Evolutionary conservation across 805 yeast genomes (phyloP).

Genomic region (Clavispora asparagi): DNA sequence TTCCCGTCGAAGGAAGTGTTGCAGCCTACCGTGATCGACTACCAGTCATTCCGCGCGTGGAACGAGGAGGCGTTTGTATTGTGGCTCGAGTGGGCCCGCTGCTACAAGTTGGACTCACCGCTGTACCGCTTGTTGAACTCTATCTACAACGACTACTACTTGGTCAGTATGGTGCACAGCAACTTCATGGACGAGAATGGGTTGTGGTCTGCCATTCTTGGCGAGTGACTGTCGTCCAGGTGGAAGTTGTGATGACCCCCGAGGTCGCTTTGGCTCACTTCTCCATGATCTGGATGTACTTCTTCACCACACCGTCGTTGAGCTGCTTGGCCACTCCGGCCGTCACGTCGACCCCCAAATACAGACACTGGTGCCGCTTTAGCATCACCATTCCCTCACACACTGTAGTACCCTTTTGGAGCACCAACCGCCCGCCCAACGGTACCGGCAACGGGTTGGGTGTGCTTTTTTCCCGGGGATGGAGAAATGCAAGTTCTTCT

Average conservation of each 20-base stretch:
- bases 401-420: constrained; percentile 44
- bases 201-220: constrained; percentile 64
- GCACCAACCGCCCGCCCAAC: constrained; percentile 52
- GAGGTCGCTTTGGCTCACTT: neutral
- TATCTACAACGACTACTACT: constrained; percentile 57
- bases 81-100: constrained; percentile 87
- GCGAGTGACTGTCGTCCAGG: constrained; percentile 19
- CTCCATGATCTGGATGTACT: constrained; percentile 26
- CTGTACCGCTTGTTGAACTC: constrained; percentile 58
- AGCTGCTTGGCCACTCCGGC: constrained; percentile 21
- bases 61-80: constrained; percentile 89
- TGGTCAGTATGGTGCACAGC: constrained; percentile 86
- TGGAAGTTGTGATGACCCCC: neutral
- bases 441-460: constrained; percentile 36
- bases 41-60: constrained; percentile 94
- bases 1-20: constrained; percentile 86
- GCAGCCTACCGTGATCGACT: constrained; percentile 89
- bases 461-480: constrained; percentile 17
- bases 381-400: constrained; percentile 44
- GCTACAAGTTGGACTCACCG: constrained; percentile 56
- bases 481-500: constrained; percentile 47
- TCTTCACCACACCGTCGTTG: constrained; percentile 28
- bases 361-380: constrained; percentile 24
- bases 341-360: constrained; percentile 25
- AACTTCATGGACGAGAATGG: constrained; percentile 70